Percentiles rank a stretch among this genome's conserved stretches.
phyloP scores from a whole-genome alignment of 2,329 filamentous ascomycete genomes.

The Macrophomina pseudophaseolina region DNA sequence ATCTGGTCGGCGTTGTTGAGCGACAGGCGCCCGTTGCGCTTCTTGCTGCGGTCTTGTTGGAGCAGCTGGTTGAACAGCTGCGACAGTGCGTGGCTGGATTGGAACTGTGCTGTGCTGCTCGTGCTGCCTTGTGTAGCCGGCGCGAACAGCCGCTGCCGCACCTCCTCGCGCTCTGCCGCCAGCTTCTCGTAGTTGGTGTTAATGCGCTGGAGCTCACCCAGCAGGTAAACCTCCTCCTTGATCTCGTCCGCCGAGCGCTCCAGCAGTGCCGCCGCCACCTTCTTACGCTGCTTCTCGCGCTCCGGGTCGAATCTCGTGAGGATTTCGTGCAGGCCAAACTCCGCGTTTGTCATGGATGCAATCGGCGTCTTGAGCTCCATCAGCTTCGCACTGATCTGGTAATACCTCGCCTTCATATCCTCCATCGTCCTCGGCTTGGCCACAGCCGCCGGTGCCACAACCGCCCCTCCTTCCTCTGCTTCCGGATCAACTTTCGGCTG shows the following conservation, averaged over 20 bases:
- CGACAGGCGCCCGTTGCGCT: constrained; percentile 63
- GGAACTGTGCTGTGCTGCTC: constrained; percentile 60
- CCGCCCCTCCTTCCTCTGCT: constrained; percentile 24
- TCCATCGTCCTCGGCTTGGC: constrained; percentile 74
- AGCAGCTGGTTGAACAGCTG: constrained; percentile 82
- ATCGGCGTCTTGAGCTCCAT: constrained; percentile 48
- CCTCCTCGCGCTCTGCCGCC: constrained; percentile 84
- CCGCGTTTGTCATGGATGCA: constrained; percentile 75
- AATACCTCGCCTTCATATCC: constrained; percentile 90
- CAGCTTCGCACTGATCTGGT: constrained; percentile 70
- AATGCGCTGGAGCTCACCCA: constrained; percentile 91
- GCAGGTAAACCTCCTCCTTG: constrained; percentile 85
- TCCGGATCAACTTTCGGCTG: constrained; percentile 11
- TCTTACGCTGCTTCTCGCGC: constrained; percentile 80
- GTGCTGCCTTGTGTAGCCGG: constrained; percentile 67
- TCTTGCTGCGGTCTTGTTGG: constrained; percentile 84
- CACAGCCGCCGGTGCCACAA: constrained; percentile 44
- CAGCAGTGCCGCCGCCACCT: constrained; percentile 80
- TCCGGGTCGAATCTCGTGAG: constrained; percentile 86
- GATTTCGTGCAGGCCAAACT: constrained; percentile 81
- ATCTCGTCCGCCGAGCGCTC: constrained; percentile 84
- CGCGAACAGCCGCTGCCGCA: constrained; percentile 85
- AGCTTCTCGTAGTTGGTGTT: constrained; percentile 83
- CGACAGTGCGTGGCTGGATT: constrained; percentile 78
- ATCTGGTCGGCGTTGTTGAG: constrained; percentile 42